Conservation (phyloP, 192 early-diverging fungal species). For the Dissophora ornata region DNA sequence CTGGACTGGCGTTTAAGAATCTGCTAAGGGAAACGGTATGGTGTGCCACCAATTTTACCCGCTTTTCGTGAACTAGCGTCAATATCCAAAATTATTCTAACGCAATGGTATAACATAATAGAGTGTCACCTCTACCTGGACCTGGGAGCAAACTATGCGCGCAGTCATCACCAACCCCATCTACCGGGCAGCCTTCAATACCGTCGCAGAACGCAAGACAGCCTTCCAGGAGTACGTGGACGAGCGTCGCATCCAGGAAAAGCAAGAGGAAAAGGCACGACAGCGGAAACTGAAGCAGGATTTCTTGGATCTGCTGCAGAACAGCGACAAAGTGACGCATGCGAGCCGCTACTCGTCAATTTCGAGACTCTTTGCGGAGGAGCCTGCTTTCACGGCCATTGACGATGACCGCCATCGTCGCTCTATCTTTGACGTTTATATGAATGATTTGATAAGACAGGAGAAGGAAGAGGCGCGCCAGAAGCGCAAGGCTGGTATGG, state of each 20-base stretch:
- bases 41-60: background rate
- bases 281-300: conserved; percentile 36
- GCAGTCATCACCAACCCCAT: conserved; percentile 84
- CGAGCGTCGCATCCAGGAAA: conserved; percentile 66
- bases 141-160: conserved; percentile 93
- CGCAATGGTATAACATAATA: too few relatives aligned
- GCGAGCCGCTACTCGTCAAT: conserved; percentile 43
- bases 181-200: conserved; percentile 85
- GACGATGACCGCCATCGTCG: conserved; percentile 69
- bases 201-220: conserved; percentile 81
- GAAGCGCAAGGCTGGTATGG: conserved; percentile 69
- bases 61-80: too few relatives aligned
- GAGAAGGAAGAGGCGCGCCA: conserved; percentile 76
- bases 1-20: conserved; percentile 79
- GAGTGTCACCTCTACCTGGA: conserved; percentile 85
- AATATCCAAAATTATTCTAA: too few relatives aligned
- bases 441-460: conserved; percentile 70
- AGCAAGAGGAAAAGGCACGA: conserved; percentile 54
- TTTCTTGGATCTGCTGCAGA: conserved; percentile 21
- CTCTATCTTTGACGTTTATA: conserved; percentile 77
- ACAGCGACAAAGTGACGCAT: conserved; percentile 39
- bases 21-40: conserved; percentile 78
- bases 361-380: conserved; percentile 66
- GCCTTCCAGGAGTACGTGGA: conserved; percentile 83
- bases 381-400: conserved; percentile 73